phyloP scores from a whole-genome alignment of 2,329 filamentous ascomycete species.

The Massarina eburnea region DNA sequence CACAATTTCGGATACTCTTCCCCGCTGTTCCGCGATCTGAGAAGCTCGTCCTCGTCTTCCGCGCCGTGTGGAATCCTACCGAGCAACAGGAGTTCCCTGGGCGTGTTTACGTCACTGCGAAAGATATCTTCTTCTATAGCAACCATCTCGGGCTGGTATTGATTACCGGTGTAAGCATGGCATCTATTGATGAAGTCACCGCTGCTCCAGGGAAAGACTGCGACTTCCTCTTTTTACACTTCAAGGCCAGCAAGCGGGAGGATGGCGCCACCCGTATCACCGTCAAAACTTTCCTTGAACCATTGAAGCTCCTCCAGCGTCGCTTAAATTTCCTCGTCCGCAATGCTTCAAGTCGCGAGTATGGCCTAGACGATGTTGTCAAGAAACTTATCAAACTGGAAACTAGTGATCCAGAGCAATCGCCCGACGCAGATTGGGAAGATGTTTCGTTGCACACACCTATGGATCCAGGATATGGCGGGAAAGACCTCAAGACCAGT shows the following conservation, averaged over 20 bases:
- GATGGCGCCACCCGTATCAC: slow-evolving; percentile 73
- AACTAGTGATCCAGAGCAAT: slow-evolving; percentile 54
- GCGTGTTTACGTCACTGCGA: slow-evolving; percentile 82
- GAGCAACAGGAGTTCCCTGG: slow-evolving; percentile 78
- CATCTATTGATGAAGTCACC: slow-evolving; percentile 83
- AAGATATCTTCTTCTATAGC: slow-evolving; percentile 94
- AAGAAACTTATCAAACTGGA: slow-evolving; percentile 75
- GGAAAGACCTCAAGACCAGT: slow-evolving; percentile 57
- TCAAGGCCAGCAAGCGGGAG: slow-evolving; percentile 64
- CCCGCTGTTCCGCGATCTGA: slow-evolving; percentile 76
- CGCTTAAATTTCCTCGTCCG: slow-evolving; percentile 84
- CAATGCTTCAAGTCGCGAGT: slow-evolving; percentile 72
- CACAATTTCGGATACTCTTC: slow-evolving; percentile 91
- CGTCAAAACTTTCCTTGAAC: slow-evolving; percentile 90
- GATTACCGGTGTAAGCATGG: slow-evolving; percentile 74
- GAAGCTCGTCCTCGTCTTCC: slow-evolving; percentile 86
- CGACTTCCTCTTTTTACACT: slow-evolving; percentile 87
- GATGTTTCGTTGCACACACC: slow-evolving; percentile 67
- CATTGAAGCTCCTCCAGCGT: slow-evolving; percentile 76
- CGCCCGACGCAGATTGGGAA: slow-evolving; percentile 85
- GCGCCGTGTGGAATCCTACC: slow-evolving; percentile 82
- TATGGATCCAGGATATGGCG: slow-evolving; percentile 55
- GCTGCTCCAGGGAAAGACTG: slow-evolving; percentile 87
- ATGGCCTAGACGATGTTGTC: slow-evolving; percentile 70
- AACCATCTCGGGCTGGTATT: slow-evolving; percentile 90